These are phyloP conservation scores for Hirschioporus abietinus DNA, from an alignment of 768 basidiomycete genomes.

Conservation along the genomic window DNA sequence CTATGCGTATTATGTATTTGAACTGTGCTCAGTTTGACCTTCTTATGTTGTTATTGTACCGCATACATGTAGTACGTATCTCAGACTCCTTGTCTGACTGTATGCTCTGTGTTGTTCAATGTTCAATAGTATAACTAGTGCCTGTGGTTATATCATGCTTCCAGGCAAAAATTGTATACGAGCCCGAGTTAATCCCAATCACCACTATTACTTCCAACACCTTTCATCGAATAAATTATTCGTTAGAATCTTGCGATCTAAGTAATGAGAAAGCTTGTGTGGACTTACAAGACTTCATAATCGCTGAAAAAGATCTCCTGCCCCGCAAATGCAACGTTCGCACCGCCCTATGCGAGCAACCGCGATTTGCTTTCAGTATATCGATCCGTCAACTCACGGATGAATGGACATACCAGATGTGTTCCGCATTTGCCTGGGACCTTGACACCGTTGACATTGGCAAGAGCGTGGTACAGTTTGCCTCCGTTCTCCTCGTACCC, in stretches of 20 bases:
- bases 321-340: constrained; percentile 34
- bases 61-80: not conserved
- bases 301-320: constrained; percentile 32
- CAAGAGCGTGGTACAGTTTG: constrained; percentile 66
- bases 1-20: not conserved
- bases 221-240: not conserved
- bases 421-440: constrained; percentile 74
- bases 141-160: too few relatives aligned
- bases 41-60: not conserved
- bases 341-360: constrained; percentile 29
- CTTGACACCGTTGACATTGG: constrained; percentile 39
- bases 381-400: not conserved
- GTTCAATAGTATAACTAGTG: too few relatives aligned
- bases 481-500: constrained; percentile 68
- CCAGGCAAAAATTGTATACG: too few relatives aligned
- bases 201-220: not conserved
- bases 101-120: not conserved
- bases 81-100: not conserved
- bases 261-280: constrained; percentile 11
- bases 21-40: not conserved
- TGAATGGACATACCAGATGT: constrained; percentile 48
- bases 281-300: constrained; percentile 38
- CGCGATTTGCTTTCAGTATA: not conserved
- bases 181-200: too few relatives aligned
- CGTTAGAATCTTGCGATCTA: constrained; percentile 5